Conservation (phyloP, 2,329 filamentous ascomycete genomes). For the Aspergillus hiratsukae region DNA sequence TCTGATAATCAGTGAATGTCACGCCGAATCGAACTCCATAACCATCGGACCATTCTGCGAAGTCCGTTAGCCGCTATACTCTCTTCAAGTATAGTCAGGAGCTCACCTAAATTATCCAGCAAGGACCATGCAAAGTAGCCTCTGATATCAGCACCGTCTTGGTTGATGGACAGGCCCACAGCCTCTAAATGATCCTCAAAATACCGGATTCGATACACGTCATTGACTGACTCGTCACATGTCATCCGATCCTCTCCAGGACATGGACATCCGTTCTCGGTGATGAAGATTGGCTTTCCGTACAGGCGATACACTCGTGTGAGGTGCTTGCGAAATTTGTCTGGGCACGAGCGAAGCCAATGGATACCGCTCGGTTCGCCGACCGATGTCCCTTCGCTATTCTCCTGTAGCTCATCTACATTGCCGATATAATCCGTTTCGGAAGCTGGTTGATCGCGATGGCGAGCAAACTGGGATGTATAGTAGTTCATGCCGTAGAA, state of each 20-base stretch:
- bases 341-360: slow-evolving; percentile 14
- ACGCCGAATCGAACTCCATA: slow-evolving; percentile 25
- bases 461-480: slow-evolving; percentile 22
- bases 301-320: slow-evolving; percentile 21
- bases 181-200: slow-evolving; percentile 39
- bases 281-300: slow-evolving; percentile 21
- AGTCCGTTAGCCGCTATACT: background rate
- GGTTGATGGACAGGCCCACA: slow-evolving; percentile 24
- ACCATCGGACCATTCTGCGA: slow-evolving; percentile 25
- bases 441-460: slow-evolving; percentile 15
- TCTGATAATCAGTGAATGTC: slow-evolving; percentile 24
- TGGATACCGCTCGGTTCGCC: slow-evolving; percentile 18
- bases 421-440: slow-evolving; percentile 12
- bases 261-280: slow-evolving; percentile 32
- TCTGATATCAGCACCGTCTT: slow-evolving; percentile 20
- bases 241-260: slow-evolving; percentile 32
- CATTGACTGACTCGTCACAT: slow-evolving; percentile 32
- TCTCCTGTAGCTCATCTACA: background rate
- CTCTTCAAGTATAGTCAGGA: background rate
- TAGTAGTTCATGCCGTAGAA: slow-evolving; percentile 30
- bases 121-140: slow-evolving; percentile 34
- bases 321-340: slow-evolving; percentile 21
- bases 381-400: slow-evolving; percentile 16
- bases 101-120: slow-evolving; percentile 31
- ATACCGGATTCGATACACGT: slow-evolving; percentile 35